phyloP scores from a whole-genome alignment of 768 basidiomycete species.

The Punctularia strigosozonata region DNA sequence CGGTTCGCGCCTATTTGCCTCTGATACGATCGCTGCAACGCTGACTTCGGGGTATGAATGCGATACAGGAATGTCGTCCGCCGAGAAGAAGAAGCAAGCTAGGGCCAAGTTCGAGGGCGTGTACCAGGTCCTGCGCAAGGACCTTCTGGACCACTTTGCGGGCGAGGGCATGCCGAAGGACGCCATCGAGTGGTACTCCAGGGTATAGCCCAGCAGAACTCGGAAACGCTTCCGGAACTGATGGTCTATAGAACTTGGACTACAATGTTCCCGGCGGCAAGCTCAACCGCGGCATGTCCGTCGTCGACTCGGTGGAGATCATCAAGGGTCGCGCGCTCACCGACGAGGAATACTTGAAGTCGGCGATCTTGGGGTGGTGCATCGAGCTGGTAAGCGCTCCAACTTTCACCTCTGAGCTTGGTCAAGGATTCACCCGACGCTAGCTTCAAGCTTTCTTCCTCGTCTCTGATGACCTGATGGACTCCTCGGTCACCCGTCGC shows the following conservation, averaged over 20 bases:
- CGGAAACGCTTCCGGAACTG: neutral
- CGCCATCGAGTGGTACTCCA: constrained; percentile 74
- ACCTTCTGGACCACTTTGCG: constrained; percentile 60
- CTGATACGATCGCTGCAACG: too few species aligned
- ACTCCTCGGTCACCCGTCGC: constrained; percentile 83
- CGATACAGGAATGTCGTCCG: too few species aligned
- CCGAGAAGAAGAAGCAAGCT: too few species aligned
- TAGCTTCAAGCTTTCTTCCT: constrained; percentile 99
- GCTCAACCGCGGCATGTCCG: constrained; percentile 92
- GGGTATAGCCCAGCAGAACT: constrained; percentile 29
- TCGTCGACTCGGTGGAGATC: constrained; percentile 88
- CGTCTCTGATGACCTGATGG: constrained; percentile 97
- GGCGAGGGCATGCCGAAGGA: constrained; percentile 73
- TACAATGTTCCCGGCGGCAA: constrained; percentile 97
- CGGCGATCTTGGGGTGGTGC: constrained; percentile 89
- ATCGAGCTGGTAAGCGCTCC: constrained; percentile 77
- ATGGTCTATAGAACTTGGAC: constrained; percentile 53
- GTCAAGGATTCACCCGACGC: neutral
- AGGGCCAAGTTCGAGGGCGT: constrained; percentile 61
- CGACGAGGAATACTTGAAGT: constrained; percentile 81
- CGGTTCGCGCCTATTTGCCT: too few species aligned
- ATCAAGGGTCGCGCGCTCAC: constrained; percentile 56
- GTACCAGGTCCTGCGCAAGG: constrained; percentile 61
- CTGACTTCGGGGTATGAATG: too few species aligned
- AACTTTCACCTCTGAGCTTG: neutral